Evolutionary conservation across 495 filamentous ascomycete genomes (phyloP).

Genomic region (Xylaria sp.): DNA sequence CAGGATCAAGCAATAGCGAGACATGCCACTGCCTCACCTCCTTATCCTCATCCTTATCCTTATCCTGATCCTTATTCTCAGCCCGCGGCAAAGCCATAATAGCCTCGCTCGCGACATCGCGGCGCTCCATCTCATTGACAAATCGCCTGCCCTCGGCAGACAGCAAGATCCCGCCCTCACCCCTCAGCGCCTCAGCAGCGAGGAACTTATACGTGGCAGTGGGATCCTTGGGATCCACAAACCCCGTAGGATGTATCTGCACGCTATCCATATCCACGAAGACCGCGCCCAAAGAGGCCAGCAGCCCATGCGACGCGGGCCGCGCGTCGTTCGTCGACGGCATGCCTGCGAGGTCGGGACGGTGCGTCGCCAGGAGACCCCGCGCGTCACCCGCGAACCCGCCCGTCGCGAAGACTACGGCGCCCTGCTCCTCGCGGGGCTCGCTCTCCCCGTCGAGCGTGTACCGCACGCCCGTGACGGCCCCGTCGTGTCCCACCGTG

Average conservation of each 20-base stretch:
- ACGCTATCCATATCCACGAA: constrained; percentile 66
- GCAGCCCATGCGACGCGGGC: constrained; percentile 55
- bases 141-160: constrained; percentile 54
- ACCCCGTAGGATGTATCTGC: constrained; percentile 72
- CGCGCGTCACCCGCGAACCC: constrained; percentile 66
- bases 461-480: constrained; percentile 48
- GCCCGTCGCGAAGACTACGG: constrained; percentile 63
- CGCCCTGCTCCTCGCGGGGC: constrained; percentile 50
- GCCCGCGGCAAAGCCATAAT: constrained; percentile 50
- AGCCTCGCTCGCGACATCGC: constrained; percentile 58
- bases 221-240: constrained; percentile 67
- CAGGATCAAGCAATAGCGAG: constrained; percentile 63
- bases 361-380: constrained; percentile 59
- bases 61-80: background rate
- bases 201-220: constrained; percentile 58
- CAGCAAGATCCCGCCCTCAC: constrained; percentile 64
- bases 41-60: constrained; percentile 1
- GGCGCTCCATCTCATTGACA: constrained; percentile 63
- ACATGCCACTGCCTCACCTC: constrained; percentile 59
- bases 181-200: constrained; percentile 65
- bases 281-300: constrained; percentile 54
- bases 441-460: constrained; percentile 27
- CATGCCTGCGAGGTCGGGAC: constrained; percentile 61
- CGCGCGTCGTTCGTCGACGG: constrained; percentile 67
- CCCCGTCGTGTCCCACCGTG: constrained; percentile 35